Evolutionary conservation across 2,329 filamentous ascomycete species (phyloP), one percentile per base, ranked within the genome.

Genomic region (Penicillium janthinellum): DNA sequence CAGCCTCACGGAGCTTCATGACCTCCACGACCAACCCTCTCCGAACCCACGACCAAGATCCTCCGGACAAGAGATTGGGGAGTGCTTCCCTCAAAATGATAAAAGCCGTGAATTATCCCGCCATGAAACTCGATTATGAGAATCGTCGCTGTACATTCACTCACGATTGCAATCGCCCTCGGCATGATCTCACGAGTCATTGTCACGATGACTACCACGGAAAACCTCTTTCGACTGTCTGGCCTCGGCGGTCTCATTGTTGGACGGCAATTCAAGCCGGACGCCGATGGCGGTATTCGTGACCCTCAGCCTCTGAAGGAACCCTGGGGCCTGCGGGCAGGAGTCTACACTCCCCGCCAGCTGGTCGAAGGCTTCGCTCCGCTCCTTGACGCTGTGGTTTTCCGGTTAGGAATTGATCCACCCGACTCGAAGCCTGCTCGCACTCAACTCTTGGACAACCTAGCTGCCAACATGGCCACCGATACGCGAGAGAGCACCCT

Each of bases 321-420:
- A 42, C 28, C 62, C n/a, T 66, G 63, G 66, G 49, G 53, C 22
- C 52, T 68, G 10, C 54, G 44, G 2, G 50, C 66, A 1, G 64
- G 64, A n/a, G 25, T 67, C 10, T 67, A 64, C 34, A 69, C 65
- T 4, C 65, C 67, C 1, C 61, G 56, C 8, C 60, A 67, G 49
- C 47, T 69, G 4, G 67, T 69, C 8, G 55, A 65, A 17, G 50
- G 57, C 1, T 69, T 69, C 37, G 60, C 65, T 5, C 64, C 65
- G 5, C 53, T 69, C 6, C 60, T 69, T 3, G 60, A 67, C 39
- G 57, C 64, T 0, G 64, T 69, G 3, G 45, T 67, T 0, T 56
- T 51, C 54, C 64, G 56, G 34, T 47, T 69, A 1, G 57, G 58
- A 3, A 41, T 53, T 1, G 63, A 67, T 44, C 41, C 67, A 0